A percentile compares a stretch with the other conserved stretches of the same genome.
Conservation (phyloP, 1,284 basidiomycete genomes). For the Leccinum brunneo-olivaceum region DNA sequence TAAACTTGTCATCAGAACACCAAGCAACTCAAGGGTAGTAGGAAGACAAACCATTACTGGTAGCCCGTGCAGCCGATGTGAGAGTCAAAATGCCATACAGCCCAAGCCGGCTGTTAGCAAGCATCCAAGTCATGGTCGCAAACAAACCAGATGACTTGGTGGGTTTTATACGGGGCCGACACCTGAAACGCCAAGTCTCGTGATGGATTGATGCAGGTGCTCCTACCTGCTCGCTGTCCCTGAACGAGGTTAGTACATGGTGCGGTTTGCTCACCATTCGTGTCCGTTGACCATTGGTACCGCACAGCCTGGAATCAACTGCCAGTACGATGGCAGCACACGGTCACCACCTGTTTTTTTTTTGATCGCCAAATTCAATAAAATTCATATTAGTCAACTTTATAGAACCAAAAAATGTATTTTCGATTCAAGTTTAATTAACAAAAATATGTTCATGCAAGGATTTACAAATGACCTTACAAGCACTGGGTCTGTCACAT, state of each 20-base stretch:
- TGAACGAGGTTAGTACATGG: no score
- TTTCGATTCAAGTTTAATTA: background rate
- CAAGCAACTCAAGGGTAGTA: background rate
- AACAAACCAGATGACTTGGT: background rate
- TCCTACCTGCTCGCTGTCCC: no score
- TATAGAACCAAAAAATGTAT: no score
- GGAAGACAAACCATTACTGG: slow-evolving; percentile 6
- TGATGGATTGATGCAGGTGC: no score
- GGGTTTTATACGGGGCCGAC: background rate
- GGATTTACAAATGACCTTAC: background rate
- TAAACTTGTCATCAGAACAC: background rate
- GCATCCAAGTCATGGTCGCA: background rate
- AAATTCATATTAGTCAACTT: no score
- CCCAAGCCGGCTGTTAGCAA: background rate
- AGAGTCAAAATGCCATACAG: slow-evolving; percentile 1
- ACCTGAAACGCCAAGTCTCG: no score
- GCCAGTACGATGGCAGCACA: no score
- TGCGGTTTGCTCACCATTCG: no score
- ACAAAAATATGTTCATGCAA: background rate
- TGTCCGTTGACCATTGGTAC: no score
- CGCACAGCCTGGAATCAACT: no score
- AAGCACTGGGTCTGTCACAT: background rate
- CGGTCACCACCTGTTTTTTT: no score
- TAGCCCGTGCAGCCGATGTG: background rate
- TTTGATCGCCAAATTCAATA: no score